These are phyloP conservation scores for Backusella liffmaniae DNA, from an alignment of 192 early-diverging fungal species.

Conservation along the genomic window DNA sequence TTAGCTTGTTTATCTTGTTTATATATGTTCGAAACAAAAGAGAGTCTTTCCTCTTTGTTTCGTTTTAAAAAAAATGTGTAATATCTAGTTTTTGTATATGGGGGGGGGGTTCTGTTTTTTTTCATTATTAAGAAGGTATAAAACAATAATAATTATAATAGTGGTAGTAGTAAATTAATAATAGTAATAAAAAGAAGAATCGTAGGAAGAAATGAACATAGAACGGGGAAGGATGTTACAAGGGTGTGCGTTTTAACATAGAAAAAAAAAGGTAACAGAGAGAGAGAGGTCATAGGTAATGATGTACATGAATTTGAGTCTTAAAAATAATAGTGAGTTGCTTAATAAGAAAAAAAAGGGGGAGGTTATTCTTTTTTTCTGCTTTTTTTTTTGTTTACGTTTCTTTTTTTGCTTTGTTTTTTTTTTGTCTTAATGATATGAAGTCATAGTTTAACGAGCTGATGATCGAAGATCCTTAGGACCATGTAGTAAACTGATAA, in stretches of 20 bases:
- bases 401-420: not conserved
- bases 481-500: conserved; percentile 22
- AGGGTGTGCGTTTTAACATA: not conserved
- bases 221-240: not conserved
- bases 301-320: not conserved
- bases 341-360: not conserved
- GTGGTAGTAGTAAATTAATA: not conserved
- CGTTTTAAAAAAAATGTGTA: not conserved
- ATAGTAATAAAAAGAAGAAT: not conserved
- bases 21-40: not conserved
- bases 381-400: not conserved
- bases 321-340: not conserved
- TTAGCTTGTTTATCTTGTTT: conserved; percentile 2
- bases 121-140: not conserved
- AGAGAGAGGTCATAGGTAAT: not conserved
- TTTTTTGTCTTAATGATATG: not conserved
- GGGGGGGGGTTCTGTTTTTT: not conserved
- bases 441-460: not conserved
- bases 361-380: not conserved
- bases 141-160: not conserved
- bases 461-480: conserved; percentile 14
- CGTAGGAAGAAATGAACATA: not conserved
- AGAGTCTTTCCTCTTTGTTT: not conserved
- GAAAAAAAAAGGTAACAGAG: not conserved
- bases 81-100: not conserved